phyloP scores from a whole-genome alignment of 139 green algal species.

The Chlorella sp. region DNA sequence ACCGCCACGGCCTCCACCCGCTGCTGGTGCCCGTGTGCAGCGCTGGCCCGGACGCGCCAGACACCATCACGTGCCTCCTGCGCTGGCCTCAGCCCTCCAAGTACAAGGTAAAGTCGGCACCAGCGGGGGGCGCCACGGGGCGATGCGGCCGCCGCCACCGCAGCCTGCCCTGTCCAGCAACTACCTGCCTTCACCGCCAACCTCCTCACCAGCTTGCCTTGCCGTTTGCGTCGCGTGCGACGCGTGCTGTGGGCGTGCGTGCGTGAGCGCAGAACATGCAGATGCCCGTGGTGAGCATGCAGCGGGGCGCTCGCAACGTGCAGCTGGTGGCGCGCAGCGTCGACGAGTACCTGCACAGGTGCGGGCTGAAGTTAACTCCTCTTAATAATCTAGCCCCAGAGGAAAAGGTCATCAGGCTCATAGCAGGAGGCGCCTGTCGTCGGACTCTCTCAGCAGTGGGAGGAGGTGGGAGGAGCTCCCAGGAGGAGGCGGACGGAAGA shows the following conservation, averaged over 20 bases:
- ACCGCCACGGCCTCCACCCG: slow-evolving; percentile 62
- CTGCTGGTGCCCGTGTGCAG: slow-evolving; percentile 58
- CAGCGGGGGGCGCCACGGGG: not conserved
- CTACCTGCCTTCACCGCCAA: not conserved
- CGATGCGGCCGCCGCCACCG: too few relatives aligned
- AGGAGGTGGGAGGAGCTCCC: too few relatives aligned
- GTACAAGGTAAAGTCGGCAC: slow-evolving; percentile 21
- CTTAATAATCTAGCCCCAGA: not conserved
- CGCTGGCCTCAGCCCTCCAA: slow-evolving; percentile 50
- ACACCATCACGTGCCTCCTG: slow-evolving; percentile 54
- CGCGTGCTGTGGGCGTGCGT: not conserved
- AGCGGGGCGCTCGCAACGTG: slow-evolving; percentile 27
- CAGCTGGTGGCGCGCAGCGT: slow-evolving; percentile 54
- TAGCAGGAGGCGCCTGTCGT: not conserved
- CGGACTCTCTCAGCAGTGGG: too few relatives aligned
- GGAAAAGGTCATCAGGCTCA: not conserved
- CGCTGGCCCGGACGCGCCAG: slow-evolving; percentile 7
- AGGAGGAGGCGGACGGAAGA: not conserved
- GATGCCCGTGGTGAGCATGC: slow-evolving; percentile 54
- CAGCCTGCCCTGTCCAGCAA: not conserved
- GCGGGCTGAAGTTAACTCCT: not conserved
- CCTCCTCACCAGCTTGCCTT: not conserved
- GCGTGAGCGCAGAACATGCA: slow-evolving; percentile 29
- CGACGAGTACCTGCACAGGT: slow-evolving; percentile 71
- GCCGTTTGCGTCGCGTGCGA: not conserved